Evolutionary conservation across 73 alveolate species (phyloP).

Genomic region (Paraurostyla sp.): DNA sequence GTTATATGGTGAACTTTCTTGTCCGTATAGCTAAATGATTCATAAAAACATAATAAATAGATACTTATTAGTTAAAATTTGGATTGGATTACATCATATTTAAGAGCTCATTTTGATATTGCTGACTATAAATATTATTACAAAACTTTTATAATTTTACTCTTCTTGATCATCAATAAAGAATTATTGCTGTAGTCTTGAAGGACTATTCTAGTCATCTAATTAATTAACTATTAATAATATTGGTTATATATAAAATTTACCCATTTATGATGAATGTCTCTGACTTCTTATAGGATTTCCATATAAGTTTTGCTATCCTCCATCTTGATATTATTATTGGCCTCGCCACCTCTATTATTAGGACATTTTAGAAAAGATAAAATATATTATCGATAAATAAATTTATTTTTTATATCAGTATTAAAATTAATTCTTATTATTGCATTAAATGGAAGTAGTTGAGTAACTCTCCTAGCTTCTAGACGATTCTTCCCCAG

Average conservation of each 20-base stretch:
- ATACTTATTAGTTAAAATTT: too few relatives aligned
- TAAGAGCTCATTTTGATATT: neutral
- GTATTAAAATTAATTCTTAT: too few relatives aligned
- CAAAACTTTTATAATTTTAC: neutral
- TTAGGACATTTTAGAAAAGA: too few relatives aligned
- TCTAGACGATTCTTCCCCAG: constrained; percentile 36
- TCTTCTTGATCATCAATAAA: constrained; percentile 15
- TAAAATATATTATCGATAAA: too few relatives aligned
- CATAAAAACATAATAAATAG: too few relatives aligned
- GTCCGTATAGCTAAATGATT: too few relatives aligned
- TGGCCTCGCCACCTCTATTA: too few relatives aligned
- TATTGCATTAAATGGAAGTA: constrained; percentile 51
- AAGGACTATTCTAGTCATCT: constrained; percentile 6
- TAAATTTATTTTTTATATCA: too few relatives aligned
- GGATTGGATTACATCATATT: neutral
- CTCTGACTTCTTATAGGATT: constrained; percentile 40
- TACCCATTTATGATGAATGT: neutral
- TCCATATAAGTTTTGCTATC: neutral
- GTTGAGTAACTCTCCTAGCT: constrained; percentile 8
- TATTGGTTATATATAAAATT: neutral
- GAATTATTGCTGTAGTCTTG: neutral
- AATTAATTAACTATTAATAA: too few relatives aligned
- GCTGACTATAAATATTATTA: neutral
- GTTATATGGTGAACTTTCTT: too few relatives aligned
- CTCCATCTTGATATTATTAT: neutral